Evolutionary conservation across 2,329 filamentous ascomycete genomes (phyloP), one percentile per base, ranked within the genome.

Genomic region (Colletotrichum plurivorum): DNA sequence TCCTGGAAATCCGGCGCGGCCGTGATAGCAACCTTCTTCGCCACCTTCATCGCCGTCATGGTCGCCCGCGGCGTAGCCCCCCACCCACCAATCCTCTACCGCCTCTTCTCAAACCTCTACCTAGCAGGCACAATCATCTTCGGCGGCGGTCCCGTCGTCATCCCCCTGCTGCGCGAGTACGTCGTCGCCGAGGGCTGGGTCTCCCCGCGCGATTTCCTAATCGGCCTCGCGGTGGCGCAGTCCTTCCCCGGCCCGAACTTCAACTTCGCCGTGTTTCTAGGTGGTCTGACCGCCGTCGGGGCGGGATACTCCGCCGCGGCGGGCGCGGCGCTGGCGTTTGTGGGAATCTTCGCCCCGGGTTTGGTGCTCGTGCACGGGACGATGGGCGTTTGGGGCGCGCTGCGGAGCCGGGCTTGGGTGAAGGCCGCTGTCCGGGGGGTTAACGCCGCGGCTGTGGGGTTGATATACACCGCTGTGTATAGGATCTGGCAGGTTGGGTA

Each of bases 181-280:
- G 81, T 92, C 36, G 90, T 92, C 1, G 82, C 83, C 1, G 87
- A 89, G 10, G 88, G 88, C 16, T 93, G 89, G 90, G 89, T 92
- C 0, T 87, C 85, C 0, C 82, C 88, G 1, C 84, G 90, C 15
- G 89, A 92, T 75, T 92, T 93, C 75, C 81, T 93, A 4, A 85
- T 92, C 57, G 90, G 90, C 0, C 85, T 92, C 0, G 90, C 90
- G 18, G 84, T 93, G 63, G 90, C 90, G 55, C 90, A 93, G 77
- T 85, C 89, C 0, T 90, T 92, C 71, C 90, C 90, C 0, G 89
- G 70, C 6, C 67, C 70, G 1, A 71, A 70, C 9, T 70, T 71
- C 51, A 84, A 84, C 74, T 90, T 90, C 69, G 86, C 86, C 6
- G 86, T 89, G 4, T 89, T 84, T 68, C 80, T 90, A 3, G 87